Base-by-base conservation (phyloP, 345 rosid genomes). In the Carallia brachiata region DNA sequence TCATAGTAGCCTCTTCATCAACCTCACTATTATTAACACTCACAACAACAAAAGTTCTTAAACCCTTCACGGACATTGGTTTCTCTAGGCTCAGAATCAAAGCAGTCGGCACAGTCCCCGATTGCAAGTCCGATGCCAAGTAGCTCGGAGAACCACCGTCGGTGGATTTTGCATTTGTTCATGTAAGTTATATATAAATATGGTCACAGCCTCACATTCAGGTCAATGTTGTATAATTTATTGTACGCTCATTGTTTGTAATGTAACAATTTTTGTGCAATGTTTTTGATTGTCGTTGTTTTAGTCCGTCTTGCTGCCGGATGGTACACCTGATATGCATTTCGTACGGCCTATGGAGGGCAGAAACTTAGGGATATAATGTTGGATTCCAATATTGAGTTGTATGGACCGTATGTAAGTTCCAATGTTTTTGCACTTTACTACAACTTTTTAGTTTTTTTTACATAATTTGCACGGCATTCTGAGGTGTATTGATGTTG, bases 361-460 rank as follows among this genome's bases (percentile, higher is more conserved):
- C 89, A 91, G 80, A 91, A 93, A 67, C 96, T 91, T n/a, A 88
- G 98, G 75, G 85, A 91, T 67, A 81, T 91, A 71, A 93, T 93
- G 98, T 68, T 93, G 85, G 96, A 89, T 70, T 31, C 78, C 19
- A 84, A 93, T 73, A 80, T 93, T 57, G 98, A 93, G 4, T 80
- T 91, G 63, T 93, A 93, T 67, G 98, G 98, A 73, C 97, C 98
- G 34, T 89, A 93, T 67, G 98, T 91, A 82, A 79, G 90, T 30
- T 31, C 36, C 5, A 50, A 9, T 13, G 10, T 56, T 56, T 55
- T 1, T 7, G 27, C 27, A 8, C 30, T 44, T 44, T 0, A 4
- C 48, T 2, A 15, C 15, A 10, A 10, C 48, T 44, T 44, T 13
- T 15, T 12, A 10, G 50, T 13, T 44, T 44, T 3, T 12, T 13